Base-by-base conservation (phyloP, 306 rosid species). In the Hippophae rhamnoides region DNA sequence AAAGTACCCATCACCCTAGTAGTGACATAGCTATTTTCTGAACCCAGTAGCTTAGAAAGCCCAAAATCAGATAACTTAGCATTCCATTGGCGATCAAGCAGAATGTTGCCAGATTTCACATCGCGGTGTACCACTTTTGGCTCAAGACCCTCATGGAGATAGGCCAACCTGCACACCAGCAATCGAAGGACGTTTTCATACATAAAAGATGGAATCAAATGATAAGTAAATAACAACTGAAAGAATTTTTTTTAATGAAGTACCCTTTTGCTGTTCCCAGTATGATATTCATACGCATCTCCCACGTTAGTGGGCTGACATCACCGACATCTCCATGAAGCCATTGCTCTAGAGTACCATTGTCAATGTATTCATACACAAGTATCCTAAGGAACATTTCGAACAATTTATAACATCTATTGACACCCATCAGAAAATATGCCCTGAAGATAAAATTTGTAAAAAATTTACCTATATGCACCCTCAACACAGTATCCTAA, bases 401-500 rank as follows among this genome's bases (percentile, higher is more conserved):
- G 66, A 26, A 63, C 48, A 54, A 60, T 25, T 43, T 9, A 63
- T 72, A 62, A 54, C 58, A 58, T 55, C 62, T 62, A 56, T 44
- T 54, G 43, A 56, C 50, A 54, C 52, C 8, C 18, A 25, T 57
- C 54, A 64, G 44, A 48, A 7, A 56, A 7, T 60, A 18, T 27
- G 74, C 45, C 52, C 50, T 63, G 53, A 52, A 66, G 58, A 12
- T 55, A 13, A 46, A 59, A 47, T 27, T 9, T 31, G 63, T 52
- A 10, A 31, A 31, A 31, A 4, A 31, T 31, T 49, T 72, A 92
- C 99, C 99, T 88, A 76, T 93, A 89, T 57, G 94, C 99, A 63
- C 99, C 99, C 76, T 88, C 99, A 73, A 86, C 99, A 74, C 99
- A 93, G 71, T 93, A 93, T 55, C 99, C 99, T 58, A 88, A 95